Evolutionary conservation across 306 rosid genomes (phyloP).

Genomic region (Vicia villosa): DNA sequence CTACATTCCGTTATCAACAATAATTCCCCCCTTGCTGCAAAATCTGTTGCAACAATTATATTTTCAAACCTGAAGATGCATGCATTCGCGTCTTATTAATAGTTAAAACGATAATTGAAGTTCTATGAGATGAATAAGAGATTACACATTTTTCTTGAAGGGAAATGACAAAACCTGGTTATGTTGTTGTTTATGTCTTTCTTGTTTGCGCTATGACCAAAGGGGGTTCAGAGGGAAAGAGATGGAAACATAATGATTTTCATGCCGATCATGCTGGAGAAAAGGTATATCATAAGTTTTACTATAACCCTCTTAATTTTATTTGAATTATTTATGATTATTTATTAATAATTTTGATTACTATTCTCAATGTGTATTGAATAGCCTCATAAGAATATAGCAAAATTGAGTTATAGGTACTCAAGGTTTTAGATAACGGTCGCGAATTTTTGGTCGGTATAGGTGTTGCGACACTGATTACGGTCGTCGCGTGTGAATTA

Average conservation of each 20-base stretch:
- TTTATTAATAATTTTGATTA: neutral
- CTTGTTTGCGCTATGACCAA: conserved; percentile 57
- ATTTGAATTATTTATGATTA: neutral
- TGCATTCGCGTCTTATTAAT: neutral
- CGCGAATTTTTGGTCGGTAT: too few species aligned
- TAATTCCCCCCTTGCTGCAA: too few species aligned
- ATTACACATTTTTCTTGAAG: conserved; percentile 46
- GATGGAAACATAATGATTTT: conserved; percentile 43
- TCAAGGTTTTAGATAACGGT: too few species aligned
- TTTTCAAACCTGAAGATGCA: neutral
- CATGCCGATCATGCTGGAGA: conserved; percentile 32
- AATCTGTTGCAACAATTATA: too few species aligned
- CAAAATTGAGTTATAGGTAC: neutral
- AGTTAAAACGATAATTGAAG: conserved; percentile 15
- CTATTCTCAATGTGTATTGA: neutral
- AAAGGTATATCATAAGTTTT: conserved; percentile 41
- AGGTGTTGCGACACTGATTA: too few species aligned
- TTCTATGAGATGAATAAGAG: conserved; percentile 62
- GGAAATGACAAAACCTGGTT: conserved; percentile 53
- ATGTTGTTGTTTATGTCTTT: conserved; percentile 49
- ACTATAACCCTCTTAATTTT: neutral
- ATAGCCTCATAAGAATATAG: neutral
- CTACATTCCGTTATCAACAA: neutral
- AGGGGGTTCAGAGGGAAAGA: conserved; percentile 51
- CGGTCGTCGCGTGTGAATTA: too few species aligned